A percentile compares a stretch with the other conserved stretches of the same genome.
Evolutionary conservation across 805 yeast genomes (phyloP).

Genomic region (Teunomyces cretensis): DNA sequence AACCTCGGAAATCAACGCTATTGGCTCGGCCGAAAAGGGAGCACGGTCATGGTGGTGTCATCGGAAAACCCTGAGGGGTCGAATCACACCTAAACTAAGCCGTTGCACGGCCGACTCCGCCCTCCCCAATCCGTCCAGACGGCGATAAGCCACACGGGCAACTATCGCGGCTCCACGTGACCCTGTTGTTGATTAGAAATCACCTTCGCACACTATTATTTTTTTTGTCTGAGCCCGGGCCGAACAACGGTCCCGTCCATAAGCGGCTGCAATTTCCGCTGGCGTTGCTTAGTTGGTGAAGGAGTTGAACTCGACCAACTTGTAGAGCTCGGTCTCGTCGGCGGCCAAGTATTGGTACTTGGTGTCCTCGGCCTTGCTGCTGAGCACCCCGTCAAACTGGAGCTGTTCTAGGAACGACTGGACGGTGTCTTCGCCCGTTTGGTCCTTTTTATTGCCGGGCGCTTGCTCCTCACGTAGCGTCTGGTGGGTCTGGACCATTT

Average conservation of each 20-base stretch:
- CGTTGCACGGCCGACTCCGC: too few species aligned
- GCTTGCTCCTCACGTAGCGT: slow-evolving; percentile 25
- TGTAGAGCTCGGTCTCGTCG: slow-evolving; percentile 16
- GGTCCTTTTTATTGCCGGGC: slow-evolving; percentile 11
- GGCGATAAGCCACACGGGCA: not conserved
- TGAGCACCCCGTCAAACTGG: slow-evolving; percentile 1
- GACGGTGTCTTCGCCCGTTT: slow-evolving; percentile 1
- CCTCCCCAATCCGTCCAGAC: not conserved
- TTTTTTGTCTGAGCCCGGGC: not conserved
- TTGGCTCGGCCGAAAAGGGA: too few species aligned
- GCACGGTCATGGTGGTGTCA: too few species aligned
- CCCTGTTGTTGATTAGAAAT: not conserved
- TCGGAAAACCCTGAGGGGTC: not conserved
- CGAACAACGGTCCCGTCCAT: not conserved
- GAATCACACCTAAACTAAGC: not conserved
- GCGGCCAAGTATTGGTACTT: slow-evolving; percentile 9
- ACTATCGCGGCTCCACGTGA: not conserved
- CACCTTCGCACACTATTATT: not conserved
- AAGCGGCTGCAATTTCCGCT: not conserved
- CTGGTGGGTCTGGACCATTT: slow-evolving; percentile 26
- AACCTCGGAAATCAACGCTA: too few species aligned
- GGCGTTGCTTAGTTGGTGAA: slow-evolving; percentile 18
- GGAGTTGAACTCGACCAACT: slow-evolving; percentile 29
- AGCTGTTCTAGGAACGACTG: slow-evolving; percentile 1
- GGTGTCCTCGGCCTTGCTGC: not conserved